Evolutionary conservation across 1,139 yeast genomes (phyloP).

Genomic region (Pichia sp.): DNA sequence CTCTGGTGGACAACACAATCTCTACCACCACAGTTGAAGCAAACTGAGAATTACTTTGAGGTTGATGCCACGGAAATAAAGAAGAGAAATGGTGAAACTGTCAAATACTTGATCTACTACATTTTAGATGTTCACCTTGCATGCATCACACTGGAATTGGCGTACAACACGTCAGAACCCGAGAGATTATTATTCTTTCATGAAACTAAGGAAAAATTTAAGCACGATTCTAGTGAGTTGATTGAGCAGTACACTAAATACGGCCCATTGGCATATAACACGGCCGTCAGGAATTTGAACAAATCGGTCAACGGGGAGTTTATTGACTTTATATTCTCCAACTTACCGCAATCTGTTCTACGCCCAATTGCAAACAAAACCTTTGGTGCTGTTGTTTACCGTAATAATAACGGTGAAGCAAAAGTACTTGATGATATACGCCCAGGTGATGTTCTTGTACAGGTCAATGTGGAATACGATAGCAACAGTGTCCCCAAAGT

Average conservation of each 20-base stretch:
- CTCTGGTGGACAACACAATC: conserved; percentile 63
- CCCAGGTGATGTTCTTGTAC: conserved; percentile 79
- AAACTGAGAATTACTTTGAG: conserved; percentile 51
- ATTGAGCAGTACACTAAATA: conserved; percentile 42
- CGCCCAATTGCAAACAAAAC: conserved; percentile 61
- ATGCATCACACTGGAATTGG: conserved; percentile 50
- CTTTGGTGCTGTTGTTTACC: conserved; percentile 67
- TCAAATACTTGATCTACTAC: conserved; percentile 60
- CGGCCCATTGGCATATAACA: conserved; percentile 37
- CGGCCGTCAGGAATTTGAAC: conserved; percentile 39
- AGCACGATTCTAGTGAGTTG: conserved; percentile 37
- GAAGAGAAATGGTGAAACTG: conserved; percentile 51
- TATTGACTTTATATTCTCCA: conserved; percentile 25
- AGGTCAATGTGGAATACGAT: conserved; percentile 67
- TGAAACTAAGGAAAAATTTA: conserved; percentile 41
- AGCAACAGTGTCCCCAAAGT: conserved; percentile 36
- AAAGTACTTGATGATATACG: conserved; percentile 55
- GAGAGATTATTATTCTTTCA: conserved; percentile 41
- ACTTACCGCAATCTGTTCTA: conserved; percentile 34
- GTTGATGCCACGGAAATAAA: conserved; percentile 49
- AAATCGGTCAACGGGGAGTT: conserved; percentile 22
- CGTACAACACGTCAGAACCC: conserved; percentile 53
- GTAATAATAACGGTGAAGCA: conserved; percentile 53
- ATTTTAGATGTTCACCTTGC: conserved; percentile 69
- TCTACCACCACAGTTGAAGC: conserved; percentile 48